Percentiles rank a stretch among this genome's conserved stretches.
These are phyloP conservation scores for Botryotinia convoluta DNA, from an alignment of 2,329 filamentous ascomycete genomes.

Conservation along the genomic window DNA sequence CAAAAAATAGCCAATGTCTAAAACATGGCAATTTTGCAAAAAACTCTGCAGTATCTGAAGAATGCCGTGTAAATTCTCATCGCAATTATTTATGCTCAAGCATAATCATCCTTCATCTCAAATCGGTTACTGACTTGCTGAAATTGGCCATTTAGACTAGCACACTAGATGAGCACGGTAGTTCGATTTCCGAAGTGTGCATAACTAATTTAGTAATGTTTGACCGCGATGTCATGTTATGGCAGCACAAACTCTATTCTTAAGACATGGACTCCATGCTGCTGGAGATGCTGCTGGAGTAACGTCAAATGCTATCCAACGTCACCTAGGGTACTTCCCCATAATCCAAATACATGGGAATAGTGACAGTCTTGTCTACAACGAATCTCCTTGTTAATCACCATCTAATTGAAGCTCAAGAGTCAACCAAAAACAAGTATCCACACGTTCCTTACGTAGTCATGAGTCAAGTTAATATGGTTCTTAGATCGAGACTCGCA, in stretches of 20 bases:
- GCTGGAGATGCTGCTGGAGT: constrained; percentile 4
- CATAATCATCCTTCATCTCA: constrained; percentile 5
- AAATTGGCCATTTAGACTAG: background rate
- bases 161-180: constrained; percentile 9
- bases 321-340: constrained; percentile 9
- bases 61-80: background rate
- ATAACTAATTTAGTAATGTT: constrained; percentile 9
- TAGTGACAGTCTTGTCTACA: background rate
- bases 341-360: background rate
- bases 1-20: background rate
- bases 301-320: constrained; percentile 10
- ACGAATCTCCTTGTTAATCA: background rate
- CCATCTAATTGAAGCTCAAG: background rate
- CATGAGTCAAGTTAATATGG: background rate
- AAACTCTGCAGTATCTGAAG: background rate
- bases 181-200: constrained; percentile 1
- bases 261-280: constrained; percentile 13
- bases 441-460: background rate
- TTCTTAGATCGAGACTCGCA: background rate
- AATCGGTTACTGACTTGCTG: background rate
- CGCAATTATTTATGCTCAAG: background rate
- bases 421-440: background rate
- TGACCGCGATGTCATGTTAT: constrained; percentile 9
- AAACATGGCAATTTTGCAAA: background rate
- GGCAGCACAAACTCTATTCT: constrained; percentile 17